Percentiles rank a stretch among this genome's conserved stretches.
Evolutionary conservation across 768 basidiomycete genomes (phyloP).

Genomic region (Podaxis pistillaris): DNA sequence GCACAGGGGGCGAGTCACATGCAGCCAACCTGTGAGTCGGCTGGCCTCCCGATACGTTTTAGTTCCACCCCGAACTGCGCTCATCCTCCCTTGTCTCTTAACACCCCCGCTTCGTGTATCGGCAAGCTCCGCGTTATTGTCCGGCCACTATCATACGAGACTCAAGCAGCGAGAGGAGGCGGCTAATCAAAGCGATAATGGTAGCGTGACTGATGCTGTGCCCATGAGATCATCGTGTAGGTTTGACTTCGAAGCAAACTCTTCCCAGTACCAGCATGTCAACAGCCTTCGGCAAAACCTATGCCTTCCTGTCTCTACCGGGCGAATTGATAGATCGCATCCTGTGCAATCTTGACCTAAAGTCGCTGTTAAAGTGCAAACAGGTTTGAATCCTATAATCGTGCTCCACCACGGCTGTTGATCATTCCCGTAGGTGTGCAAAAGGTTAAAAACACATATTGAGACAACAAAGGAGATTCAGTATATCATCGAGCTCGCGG

Average conservation of each 20-base stretch:
- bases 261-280: neutral
- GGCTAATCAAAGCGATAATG: neutral
- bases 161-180: neutral
- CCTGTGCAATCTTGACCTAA: slow-evolving; percentile 18
- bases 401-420: neutral
- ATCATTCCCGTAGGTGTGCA: slow-evolving; percentile 28
- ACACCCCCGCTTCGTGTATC: neutral
- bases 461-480: slow-evolving; percentile 32
- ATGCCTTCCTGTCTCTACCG: slow-evolving; percentile 15
- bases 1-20: slow-evolving; percentile 8
- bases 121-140: neutral
- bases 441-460: slow-evolving; percentile 25
- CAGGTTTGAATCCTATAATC: slow-evolving; percentile 17
- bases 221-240: neutral
- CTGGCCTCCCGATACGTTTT: neutral
- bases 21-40: neutral
- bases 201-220: neutral
- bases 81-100: neutral
- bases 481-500: slow-evolving; percentile 44
- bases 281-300: slow-evolving; percentile 1
- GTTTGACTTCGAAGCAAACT: neutral
- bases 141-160: neutral
- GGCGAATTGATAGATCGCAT: slow-evolving; percentile 19
- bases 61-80: neutral
- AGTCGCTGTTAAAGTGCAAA: slow-evolving; percentile 24